phyloP scores from a whole-genome alignment of 163 green algal genomes.

The Chloroidium sp. region DNA sequence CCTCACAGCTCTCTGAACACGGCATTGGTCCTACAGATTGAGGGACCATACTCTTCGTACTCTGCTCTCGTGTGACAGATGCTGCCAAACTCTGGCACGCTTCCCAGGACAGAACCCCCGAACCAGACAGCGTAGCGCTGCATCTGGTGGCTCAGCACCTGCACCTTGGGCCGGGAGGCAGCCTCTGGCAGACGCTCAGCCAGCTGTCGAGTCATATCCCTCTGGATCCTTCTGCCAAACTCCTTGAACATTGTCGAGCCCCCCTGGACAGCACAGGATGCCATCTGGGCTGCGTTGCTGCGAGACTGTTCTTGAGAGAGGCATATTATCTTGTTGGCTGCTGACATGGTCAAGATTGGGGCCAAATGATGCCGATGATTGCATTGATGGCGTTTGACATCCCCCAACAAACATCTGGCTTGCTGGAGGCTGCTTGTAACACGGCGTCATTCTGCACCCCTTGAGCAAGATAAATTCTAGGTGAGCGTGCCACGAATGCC shows the following conservation, averaged over 20 bases:
- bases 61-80: slow-evolving; percentile 35
- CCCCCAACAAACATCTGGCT: no score
- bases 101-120: slow-evolving; percentile 59
- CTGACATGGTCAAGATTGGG: no score
- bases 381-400: no score
- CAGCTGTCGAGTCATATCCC: slow-evolving; percentile 38
- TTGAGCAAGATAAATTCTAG: neutral
- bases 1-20: slow-evolving; percentile 9
- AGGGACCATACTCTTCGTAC: slow-evolving; percentile 57
- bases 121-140: slow-evolving; percentile 74
- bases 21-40: slow-evolving; percentile 20
- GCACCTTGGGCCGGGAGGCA: neutral
- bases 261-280: slow-evolving; percentile 22
- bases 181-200: slow-evolving; percentile 15
- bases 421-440: neutral
- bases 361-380: no score
- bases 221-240: slow-evolving; percentile 49
- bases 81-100: slow-evolving; percentile 35
- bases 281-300: no score
- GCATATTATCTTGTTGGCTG: no score
- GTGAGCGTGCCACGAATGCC: neutral
- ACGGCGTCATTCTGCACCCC: neutral
- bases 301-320: no score
- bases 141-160: slow-evolving; percentile 52
- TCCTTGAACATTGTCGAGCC: slow-evolving; percentile 70